phyloP scores from a whole-genome alignment of 2,329 filamentous ascomycete species.

The Ascochyta viciae-villosae region DNA sequence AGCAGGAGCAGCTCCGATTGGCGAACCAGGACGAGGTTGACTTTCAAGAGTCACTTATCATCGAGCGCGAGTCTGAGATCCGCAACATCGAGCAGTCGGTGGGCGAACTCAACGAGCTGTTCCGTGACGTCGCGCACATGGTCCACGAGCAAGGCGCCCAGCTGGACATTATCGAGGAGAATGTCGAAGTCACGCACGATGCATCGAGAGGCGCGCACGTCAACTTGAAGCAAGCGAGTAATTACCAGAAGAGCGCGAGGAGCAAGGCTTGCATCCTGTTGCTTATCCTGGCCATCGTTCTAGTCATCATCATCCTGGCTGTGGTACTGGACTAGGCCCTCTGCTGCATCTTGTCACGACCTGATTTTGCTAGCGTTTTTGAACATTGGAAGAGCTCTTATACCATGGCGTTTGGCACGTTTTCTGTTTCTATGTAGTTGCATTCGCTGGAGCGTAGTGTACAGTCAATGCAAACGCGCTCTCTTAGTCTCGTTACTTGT shows the following conservation, averaged over 20 bases:
- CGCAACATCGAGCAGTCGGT: constrained; percentile 97
- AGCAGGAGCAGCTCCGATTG: constrained; percentile 74
- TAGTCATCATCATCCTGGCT: constrained; percentile 88
- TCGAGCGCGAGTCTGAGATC: constrained; percentile 96
- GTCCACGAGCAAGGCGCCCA: constrained; percentile 91
- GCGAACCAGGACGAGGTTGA: constrained; percentile 95
- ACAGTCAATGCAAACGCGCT: constrained; percentile 8
- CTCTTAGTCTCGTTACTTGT: not conserved
- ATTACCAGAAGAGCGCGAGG: constrained; percentile 94
- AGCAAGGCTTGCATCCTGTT: constrained; percentile 94
- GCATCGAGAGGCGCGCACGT: constrained; percentile 85
- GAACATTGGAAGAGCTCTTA: constrained; percentile 15
- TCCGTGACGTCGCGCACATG: constrained; percentile 97
- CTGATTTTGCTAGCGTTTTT: constrained; percentile 16
- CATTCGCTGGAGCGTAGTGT: not conserved
- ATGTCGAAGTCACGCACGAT: constrained; percentile 81
- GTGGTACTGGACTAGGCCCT: constrained; percentile 72
- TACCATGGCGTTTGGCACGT: constrained; percentile 25
- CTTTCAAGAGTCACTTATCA: constrained; percentile 94
- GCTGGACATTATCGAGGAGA: constrained; percentile 85
- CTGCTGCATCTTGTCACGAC: constrained; percentile 6
- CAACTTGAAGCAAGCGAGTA: constrained; percentile 82
- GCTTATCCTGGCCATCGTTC: constrained; percentile 84
- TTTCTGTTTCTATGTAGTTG: not conserved
- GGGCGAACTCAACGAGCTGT: constrained; percentile 93